phyloP scores from a whole-genome alignment of 129 eudicot genomes.

The Heracleum sosnowskyi region DNA sequence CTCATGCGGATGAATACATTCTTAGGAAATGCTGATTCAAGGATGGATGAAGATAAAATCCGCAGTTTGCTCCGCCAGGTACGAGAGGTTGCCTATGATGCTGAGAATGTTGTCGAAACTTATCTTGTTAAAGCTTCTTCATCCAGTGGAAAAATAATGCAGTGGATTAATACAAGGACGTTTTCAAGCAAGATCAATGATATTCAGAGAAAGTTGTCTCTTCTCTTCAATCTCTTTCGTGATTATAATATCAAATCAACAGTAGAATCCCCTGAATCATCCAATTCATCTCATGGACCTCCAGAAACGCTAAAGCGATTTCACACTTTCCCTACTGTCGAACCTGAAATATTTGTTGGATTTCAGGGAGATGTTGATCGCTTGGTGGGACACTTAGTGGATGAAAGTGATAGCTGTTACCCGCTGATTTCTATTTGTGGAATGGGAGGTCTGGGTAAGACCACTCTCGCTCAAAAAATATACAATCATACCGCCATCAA shows the following conservation, averaged over 20 bases:
- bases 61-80: not conserved
- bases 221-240: too few relatives aligned
- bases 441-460: slow-evolving; percentile 1
- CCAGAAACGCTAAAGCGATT: not conserved
- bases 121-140: not conserved
- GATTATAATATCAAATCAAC: too few relatives aligned
- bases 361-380: not conserved
- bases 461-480: not conserved
- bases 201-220: not conserved
- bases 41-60: not conserved
- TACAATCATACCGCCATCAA: not conserved
- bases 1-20: not conserved
- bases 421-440: not conserved
- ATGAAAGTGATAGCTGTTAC: not conserved
- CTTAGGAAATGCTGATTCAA: not conserved
- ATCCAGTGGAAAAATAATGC: not conserved
- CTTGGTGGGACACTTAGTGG: not conserved
- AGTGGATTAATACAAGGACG: too few relatives aligned
- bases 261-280: too few relatives aligned
- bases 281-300: not conserved
- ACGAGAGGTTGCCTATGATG: not conserved
- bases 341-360: not conserved
- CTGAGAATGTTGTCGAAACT: not conserved
- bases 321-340: not conserved
- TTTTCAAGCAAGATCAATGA: not conserved